Evolutionary conservation across 75 land plant species (phyloP).

Genomic region (Picea sitchensis): DNA sequence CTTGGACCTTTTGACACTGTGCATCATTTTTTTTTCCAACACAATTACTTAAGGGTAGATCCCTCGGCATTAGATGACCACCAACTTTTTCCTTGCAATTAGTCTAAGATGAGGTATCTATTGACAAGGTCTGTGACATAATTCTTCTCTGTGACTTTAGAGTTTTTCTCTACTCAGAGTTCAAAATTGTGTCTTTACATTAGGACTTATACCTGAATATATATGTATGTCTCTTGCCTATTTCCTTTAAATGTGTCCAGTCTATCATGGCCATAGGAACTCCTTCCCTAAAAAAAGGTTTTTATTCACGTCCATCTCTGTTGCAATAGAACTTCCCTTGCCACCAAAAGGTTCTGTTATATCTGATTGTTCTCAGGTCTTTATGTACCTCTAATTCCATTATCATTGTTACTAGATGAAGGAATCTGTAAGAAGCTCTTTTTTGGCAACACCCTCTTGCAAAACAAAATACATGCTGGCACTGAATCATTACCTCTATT

Average conservation of each 20-base stretch:
- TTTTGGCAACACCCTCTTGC: slow-evolving; percentile 43
- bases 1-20: not conserved
- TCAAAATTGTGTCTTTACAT: not conserved
- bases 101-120: not conserved
- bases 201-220: not conserved
- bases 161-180: not conserved
- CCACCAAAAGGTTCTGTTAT: slow-evolving; percentile 4
- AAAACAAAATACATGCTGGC: slow-evolving; percentile 32
- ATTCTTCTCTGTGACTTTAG: not conserved
- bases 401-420: slow-evolving; percentile 29
- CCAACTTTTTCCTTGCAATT: not conserved
- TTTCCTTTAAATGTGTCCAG: slow-evolving; percentile 34
- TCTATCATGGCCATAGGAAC: slow-evolving; percentile 36
- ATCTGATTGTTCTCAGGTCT: slow-evolving; percentile 9
- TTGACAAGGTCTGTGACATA: not conserved
- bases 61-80: not conserved
- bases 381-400: not conserved
- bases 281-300: slow-evolving; percentile 8
- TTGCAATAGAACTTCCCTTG: slow-evolving; percentile 8
- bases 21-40: not conserved
- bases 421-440: slow-evolving; percentile 41
- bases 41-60: not conserved
- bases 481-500: slow-evolving; percentile 10
- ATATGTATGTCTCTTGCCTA: slow-evolving; percentile 20
- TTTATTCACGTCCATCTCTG: slow-evolving; percentile 15